Evolutionary conservation across 2,329 filamentous ascomycete species (phyloP), one percentile per base, ranked within the genome.

Genomic region (Alternaria hordeiaustralica): DNA sequence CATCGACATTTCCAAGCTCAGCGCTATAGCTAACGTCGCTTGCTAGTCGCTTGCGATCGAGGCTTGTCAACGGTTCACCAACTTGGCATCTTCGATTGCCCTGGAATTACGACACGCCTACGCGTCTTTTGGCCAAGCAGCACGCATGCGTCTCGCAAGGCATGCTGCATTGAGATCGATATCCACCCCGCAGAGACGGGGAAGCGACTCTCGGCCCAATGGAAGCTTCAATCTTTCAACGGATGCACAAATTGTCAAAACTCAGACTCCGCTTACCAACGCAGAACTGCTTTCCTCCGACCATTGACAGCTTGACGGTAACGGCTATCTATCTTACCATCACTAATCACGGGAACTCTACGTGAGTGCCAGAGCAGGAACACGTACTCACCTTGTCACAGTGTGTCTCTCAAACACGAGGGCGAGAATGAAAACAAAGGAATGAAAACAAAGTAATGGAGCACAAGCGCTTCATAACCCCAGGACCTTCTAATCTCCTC

Each of bases 1-100:
- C 53, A 41, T 51, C 53, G 30, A 61, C 41, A 20, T 36, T 45
- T 41, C 58, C 23, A 41, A 43, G 53, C 45, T 41, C 44, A 57
- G n/a, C 45, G 21, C 53, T 41, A 50, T 51, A 46, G 4, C 28
- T 53, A 25, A 53, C 33, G 30, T 36, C 49, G 21, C 20, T 25
- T 6, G 20, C 30, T 53, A 53, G 30, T 21, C 30, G 15, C 28
- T 41, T 2, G 5, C 20, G 33, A 20, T 15, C 21, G 33, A 55
- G 15, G 53, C 33, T 46, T 56, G 25, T 23, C 41, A 30, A 56
- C 54, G 41, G 41, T n/a, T 33, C 41, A 9, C 21, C 3, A 5
- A 33, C 43, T 46, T 56, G 36, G 54, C 41, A 28, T 30, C 15
- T 45, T 55, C 36, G 23, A 46, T 56, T 33, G 11, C 3, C 10